A percentile compares a stretch with the other conserved stretches of the same genome.
Evolutionary conservation across 495 filamentous ascomycete species (phyloP).

Genomic region (Daldinia vernicosa): DNA sequence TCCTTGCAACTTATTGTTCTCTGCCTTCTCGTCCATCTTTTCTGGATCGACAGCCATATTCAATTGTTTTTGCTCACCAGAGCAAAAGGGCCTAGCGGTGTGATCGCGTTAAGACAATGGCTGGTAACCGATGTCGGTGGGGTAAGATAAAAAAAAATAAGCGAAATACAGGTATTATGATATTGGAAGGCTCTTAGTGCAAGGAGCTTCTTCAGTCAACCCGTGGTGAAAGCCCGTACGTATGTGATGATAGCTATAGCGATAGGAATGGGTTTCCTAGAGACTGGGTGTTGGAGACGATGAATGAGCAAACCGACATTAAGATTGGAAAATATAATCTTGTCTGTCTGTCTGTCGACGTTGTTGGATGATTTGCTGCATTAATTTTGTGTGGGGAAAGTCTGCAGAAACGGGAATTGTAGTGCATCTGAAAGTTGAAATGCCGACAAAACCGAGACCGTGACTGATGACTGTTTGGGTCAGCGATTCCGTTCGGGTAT

Average conservation of each 20-base stretch:
- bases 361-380: constrained; percentile 12
- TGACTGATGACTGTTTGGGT: constrained; percentile 14
- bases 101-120: not conserved
- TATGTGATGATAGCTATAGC: not conserved
- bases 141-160: not conserved
- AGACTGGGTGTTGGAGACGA: not conserved
- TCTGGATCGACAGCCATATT: constrained; percentile 27
- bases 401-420: constrained; percentile 17
- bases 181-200: not conserved
- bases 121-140: constrained; percentile 31
- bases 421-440: constrained; percentile 4
- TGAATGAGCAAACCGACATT: constrained; percentile 7
- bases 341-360: constrained; percentile 7
- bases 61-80: not conserved
- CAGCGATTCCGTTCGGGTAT: constrained; percentile 32
- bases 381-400: constrained; percentile 25
- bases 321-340: constrained; percentile 7
- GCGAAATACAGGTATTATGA: not conserved
- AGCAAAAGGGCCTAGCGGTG: not conserved
- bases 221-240: not conserved
- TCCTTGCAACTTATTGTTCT: constrained; percentile 1
- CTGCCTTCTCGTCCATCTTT: constrained; percentile 31
- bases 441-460: constrained; percentile 34
- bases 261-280: not conserved
- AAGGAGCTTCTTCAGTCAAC: not conserved